These are phyloP conservation scores for Pseudohyphozyma bogoriensis DNA, from an alignment of 768 basidiomycete genomes.

Conservation along the genomic window DNA sequence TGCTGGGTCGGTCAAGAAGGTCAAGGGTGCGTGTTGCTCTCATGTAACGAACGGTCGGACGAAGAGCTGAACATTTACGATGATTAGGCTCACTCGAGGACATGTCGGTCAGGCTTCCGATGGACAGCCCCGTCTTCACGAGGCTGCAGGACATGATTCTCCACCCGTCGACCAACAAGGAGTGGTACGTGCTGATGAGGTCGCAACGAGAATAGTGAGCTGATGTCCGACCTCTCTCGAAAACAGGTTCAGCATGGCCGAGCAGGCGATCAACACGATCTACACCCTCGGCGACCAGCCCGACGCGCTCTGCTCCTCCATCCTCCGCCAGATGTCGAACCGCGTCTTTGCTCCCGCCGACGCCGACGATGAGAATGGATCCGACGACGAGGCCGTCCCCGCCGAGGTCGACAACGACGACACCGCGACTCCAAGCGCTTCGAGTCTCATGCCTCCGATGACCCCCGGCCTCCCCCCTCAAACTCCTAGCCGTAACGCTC, in stretches of 20 bases:
- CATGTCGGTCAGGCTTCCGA: conserved; percentile 72
- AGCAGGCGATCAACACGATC: conserved; percentile 92
- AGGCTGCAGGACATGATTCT: conserved; percentile 74
- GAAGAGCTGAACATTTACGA: neutral
- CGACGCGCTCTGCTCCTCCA: conserved; percentile 63
- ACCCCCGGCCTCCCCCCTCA: too few relatives aligned
- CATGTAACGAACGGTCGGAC: neutral
- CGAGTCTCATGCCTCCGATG: too few relatives aligned
- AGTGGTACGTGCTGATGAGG: conserved; percentile 56
- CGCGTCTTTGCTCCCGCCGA: conserved; percentile 50
- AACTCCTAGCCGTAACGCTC: too few relatives aligned
- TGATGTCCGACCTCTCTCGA: neutral
- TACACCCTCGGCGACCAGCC: conserved; percentile 92
- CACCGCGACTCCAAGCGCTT: conserved; percentile 3
- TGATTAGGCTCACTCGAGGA: conserved; percentile 68
- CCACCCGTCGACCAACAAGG: conserved; percentile 66
- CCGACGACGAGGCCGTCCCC: neutral
- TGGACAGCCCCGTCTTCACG: conserved; percentile 75
- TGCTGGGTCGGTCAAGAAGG: conserved; percentile 89
- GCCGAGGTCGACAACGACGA: conserved; percentile 13
- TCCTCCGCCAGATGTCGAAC: conserved; percentile 71
- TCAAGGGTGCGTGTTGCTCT: conserved; percentile 57
- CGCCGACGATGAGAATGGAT: neutral
- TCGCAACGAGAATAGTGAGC: too few relatives aligned
- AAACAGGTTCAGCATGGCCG: conserved; percentile 71